Evolutionary conservation across 139 green algal genomes (phyloP).

Genomic region (Chlorella vulgaris): DNA sequence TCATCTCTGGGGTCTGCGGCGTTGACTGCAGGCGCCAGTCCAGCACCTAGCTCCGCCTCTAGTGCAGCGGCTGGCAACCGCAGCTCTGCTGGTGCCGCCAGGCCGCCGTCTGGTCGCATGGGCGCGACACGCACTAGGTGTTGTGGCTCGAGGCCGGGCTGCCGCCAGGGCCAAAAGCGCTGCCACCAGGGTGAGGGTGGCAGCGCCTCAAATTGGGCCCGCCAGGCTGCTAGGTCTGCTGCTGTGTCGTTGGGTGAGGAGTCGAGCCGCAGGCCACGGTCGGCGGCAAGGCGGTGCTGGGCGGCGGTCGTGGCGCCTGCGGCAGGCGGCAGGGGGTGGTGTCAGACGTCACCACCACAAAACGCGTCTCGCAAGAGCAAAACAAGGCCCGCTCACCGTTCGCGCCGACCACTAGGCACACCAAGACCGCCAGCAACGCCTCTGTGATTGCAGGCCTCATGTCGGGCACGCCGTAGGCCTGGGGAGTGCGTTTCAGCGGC

Average conservation of each 20-base stretch:
- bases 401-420: too few relatives aligned
- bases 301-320: background rate
- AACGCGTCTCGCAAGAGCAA: too few relatives aligned
- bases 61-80: background rate
- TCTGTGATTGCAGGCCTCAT: too few relatives aligned
- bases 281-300: background rate
- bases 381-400: too few relatives aligned
- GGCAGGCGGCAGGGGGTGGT: too few relatives aligned
- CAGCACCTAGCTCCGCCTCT: background rate
- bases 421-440: too few relatives aligned
- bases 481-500: too few relatives aligned
- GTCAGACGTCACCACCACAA: too few relatives aligned
- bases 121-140: constrained; percentile 6
- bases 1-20: background rate
- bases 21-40: background rate
- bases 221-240: background rate
- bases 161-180: background rate
- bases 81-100: constrained; percentile 11
- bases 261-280: background rate
- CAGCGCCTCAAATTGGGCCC: background rate
- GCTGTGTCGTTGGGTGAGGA: background rate
- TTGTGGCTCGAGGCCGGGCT: background rate
- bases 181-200: background rate
- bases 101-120: background rate
- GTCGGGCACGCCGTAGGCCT: too few relatives aligned